phyloP scores from a whole-genome alignment of 106 monocot species.

The Dendrobium nobile region DNA sequence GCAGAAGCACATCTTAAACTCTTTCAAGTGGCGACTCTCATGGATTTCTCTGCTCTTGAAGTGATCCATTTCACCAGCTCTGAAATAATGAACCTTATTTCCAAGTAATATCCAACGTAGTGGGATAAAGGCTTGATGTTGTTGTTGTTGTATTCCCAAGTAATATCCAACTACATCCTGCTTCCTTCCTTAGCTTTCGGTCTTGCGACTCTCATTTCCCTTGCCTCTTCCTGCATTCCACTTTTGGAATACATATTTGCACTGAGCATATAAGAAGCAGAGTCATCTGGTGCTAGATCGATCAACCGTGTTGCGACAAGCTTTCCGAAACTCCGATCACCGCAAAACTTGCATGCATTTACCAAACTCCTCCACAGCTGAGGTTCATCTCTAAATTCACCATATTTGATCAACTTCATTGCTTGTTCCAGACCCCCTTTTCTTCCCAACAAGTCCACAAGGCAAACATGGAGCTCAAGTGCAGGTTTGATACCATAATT shows the following conservation, averaged over 20 bases:
- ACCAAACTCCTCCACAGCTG: constrained; percentile 16
- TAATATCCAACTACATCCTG: constrained; percentile 16
- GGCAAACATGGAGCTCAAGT: constrained; percentile 49
- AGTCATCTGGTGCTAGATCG: constrained; percentile 8
- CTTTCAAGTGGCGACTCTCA: not conserved
- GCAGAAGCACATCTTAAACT: not conserved
- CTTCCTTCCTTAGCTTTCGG: constrained; percentile 10
- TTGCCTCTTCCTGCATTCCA: constrained; percentile 13
- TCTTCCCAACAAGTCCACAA: constrained; percentile 48
- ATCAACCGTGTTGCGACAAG: constrained; percentile 1
- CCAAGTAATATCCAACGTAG: constrained; percentile 11
- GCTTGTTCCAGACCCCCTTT: constrained; percentile 44
- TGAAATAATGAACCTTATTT: constrained; percentile 6
- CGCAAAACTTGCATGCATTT: constrained; percentile 9
- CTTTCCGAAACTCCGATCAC: constrained; percentile 6
- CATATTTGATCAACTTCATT: constrained; percentile 12
- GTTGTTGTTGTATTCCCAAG: not conserved
- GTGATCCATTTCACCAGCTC: not conserved
- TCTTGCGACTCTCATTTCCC: not conserved
- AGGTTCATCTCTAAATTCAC: constrained; percentile 12
- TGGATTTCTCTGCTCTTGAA: not conserved
- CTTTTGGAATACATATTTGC: constrained; percentile 10
- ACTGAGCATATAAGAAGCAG: constrained; percentile 10
- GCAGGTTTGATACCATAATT: constrained; percentile 24
- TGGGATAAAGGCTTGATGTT: too few species aligned